Evolutionary conservation across 2,329 filamentous ascomycete genomes (phyloP), one percentile per base, ranked within the genome.

Genomic region (Fusarium nanum): DNA sequence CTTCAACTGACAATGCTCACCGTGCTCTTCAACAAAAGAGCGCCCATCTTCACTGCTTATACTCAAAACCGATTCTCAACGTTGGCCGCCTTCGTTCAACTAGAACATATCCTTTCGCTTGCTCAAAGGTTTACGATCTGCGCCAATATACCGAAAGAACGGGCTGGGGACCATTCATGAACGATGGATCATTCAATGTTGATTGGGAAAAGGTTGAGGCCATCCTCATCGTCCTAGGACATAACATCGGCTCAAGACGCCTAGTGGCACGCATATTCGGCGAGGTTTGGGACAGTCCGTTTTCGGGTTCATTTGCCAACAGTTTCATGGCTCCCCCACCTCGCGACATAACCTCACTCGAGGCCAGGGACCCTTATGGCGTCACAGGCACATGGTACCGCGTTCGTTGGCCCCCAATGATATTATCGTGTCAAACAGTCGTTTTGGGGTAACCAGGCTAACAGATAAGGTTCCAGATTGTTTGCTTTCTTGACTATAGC

Each of bases 141-240:
- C 84, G 92, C 2, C 85, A 90, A 69, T 92, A 93, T 77, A 91
- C 87, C 0, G 76, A 81, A 3, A 77, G 79, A 27, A 90, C 86
- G 2, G 77, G 83, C 37, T 94, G 92, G 92, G 92, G 92, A 0
- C 92, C 92, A 0, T 94, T 93, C 73, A 81, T 86, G 74, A 81
- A 87, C 52, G 91, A 94, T 74, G 87, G 86, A 3, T 85, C 83
- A 4, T 84, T 84, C 55, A 78, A 80, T 7, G 89, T 93, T 1
- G 92, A 95, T 78, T 95, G 92, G 92, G 91, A 94, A 78, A 93
- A 92, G 80, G 81, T 94, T 13, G 92, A 94, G 78, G 89, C 91
- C 11, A 87, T 93, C 56, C 87, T 93, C 83, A 82, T 94, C 6
- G 88, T 91, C 4, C 78, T 94, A 6, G 86, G 86, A 6, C 84